Conservation (phyloP, 108 stramenopile species). For the Skeletonema costatum region DNA sequence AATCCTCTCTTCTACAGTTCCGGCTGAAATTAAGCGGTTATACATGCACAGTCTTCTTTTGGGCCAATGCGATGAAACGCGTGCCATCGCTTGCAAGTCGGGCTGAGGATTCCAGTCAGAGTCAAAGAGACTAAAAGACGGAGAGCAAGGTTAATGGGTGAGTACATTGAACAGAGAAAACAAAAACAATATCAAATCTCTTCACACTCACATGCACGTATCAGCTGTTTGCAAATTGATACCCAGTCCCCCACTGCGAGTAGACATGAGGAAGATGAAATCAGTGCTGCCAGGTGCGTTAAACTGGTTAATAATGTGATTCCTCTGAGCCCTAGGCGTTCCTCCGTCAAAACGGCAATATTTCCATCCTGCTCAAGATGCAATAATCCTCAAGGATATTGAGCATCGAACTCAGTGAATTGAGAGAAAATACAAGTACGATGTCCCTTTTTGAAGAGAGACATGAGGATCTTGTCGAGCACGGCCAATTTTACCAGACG, state of each 20-base stretch:
- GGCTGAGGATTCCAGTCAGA: constrained; percentile 93
- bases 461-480: constrained; percentile 72
- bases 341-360: constrained; percentile 83
- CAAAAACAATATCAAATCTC: not conserved
- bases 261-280: constrained; percentile 94
- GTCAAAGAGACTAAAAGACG: constrained; percentile 50
- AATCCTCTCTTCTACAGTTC: constrained; percentile 90
- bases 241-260: constrained; percentile 92
- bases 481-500: constrained; percentile 82
- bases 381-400: constrained; percentile 93
- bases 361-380: constrained; percentile 69
- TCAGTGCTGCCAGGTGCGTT: constrained; percentile 78
- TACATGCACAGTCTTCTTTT: constrained; percentile 89
- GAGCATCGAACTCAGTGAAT: constrained; percentile 85
- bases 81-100: constrained; percentile 93
- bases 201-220: constrained; percentile 66
- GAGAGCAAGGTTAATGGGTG: not conserved
- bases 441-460: constrained; percentile 69
- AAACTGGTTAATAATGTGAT: constrained; percentile 81
- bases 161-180: not conserved
- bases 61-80: constrained; percentile 95
- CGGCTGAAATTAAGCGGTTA: constrained; percentile 86
- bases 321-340: constrained; percentile 79
- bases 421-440: constrained; percentile 92
- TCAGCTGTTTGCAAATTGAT: constrained; percentile 95